Base-by-base conservation (phyloP, 176 grass and related monocot species). In the Musa acuminata region DNA sequence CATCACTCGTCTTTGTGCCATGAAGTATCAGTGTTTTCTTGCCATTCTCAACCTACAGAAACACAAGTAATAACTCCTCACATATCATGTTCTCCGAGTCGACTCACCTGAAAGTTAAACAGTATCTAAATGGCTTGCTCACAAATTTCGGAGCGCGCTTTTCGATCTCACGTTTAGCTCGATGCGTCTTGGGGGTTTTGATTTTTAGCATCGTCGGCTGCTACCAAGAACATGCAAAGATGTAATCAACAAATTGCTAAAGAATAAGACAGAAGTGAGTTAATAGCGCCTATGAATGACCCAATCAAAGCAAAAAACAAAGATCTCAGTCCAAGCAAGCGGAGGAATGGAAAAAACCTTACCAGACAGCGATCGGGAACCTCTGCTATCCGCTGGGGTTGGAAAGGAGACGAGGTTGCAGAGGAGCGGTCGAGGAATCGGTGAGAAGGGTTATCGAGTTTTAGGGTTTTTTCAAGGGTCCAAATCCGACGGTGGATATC, bases 1-100 rank as follows among this genome's bases (percentile, higher is more conserved):
- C 78, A 14, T 78, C 80, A 11, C 86, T 93, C 3, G 90, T 93
- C 82, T 98, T 98, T 19, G 90, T 98, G 16, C 90, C 95, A 76
- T 91, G 90, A 60, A 98, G 90, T 48, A 98, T 89, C 49, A 93
- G 80, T 8, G 86, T 93, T 78, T 98, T 93, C 88, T 93, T 93
- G 65, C 82, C 78, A 49, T 86, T 93, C 88, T 98, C 95, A 85
- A 98, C 90, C 90, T 98, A 69, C 29, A 85, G 10, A 69, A 53
- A 51, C 13, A 10, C n/a, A 76, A 63, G 53, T 51, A 23, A 55
- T 20, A 10, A 24, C 48, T 21, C n/a, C 19, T 49, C 21, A 43
- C 35, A 43, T 66, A 3, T 25, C 13, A 49, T 4, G n/a, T 54
- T 27, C 2, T 43, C 35, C 57, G 51, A 12, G 16, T 74, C 0